Evolutionary conservation across 441 rosid species (phyloP), one percentile per base, ranked within the genome.

Genomic region (Populus hybrid): DNA sequence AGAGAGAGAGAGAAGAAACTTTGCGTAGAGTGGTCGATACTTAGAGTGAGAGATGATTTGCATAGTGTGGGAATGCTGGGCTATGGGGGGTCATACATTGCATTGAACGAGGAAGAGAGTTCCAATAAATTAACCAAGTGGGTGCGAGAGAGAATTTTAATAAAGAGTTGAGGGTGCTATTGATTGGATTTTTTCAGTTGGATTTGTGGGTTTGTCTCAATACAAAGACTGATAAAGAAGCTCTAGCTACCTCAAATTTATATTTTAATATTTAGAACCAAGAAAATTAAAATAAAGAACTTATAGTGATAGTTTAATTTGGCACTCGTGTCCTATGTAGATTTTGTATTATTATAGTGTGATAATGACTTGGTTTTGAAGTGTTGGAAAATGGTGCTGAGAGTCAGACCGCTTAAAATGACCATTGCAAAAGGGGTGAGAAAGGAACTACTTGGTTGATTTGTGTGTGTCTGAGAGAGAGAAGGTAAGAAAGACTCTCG

Each of bases 21-120:
- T 87, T 82, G 86, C 87, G 85, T 87, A 83, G 89, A 82, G 76
- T 82, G 90, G 96, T 89, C 87, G 87, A 81, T 82, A 64, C 72
- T 77, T 81, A 83, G 92, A 82, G 69, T 78, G 69, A 79, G 89
- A 85, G 88, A 86, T 88, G 87, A 91, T 91, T 85, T 90, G 91
- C 82, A 74, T 91, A 82, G 95, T 87, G 97, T 92, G 98, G 92
- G 92, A 93, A 95, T 95, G 99, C 99, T 91, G 97, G 96, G 96
- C 93, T 93, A 88, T 90, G 91, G 79, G 99, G 97, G 82, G 97
- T 92, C 99, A 95, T 89, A 72, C 69, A 73, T 84, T 84, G 89
- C 90, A 76, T 20, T 76, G 79, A 88, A 85, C 99, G 97, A 95
- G 97, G 90, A 84, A 88, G 92, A 87, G 94, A 95, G 97, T 95